Percentiles rank a stretch among this genome's conserved stretches.
Conservation (phyloP, 257 asterid genomes). For the Jaltomata sinuosa region DNA sequence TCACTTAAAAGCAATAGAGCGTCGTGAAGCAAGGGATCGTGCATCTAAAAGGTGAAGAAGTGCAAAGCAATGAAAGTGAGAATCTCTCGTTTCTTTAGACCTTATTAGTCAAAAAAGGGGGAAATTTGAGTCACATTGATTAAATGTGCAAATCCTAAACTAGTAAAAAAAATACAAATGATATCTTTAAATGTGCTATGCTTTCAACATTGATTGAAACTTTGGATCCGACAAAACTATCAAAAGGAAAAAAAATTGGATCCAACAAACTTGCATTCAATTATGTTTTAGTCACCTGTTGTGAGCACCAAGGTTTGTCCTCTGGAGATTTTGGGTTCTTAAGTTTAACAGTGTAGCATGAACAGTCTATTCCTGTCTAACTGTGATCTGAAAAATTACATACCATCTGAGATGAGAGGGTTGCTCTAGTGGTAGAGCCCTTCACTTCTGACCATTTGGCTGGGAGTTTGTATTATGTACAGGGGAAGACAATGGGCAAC, state of each 20-base stretch:
- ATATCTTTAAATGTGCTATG: not conserved
- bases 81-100: not conserved
- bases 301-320: not conserved
- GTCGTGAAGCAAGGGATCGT: not conserved
- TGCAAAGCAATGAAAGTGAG: not conserved
- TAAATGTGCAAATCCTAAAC: not conserved
- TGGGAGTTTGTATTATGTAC: too few species aligned
- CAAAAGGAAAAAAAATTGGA: not conserved
- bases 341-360: not conserved
- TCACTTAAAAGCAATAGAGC: not conserved
- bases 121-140: not conserved
- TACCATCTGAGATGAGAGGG: too few species aligned
- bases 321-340: not conserved
- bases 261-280: not conserved
- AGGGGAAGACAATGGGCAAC: too few species aligned
- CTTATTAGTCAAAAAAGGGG: too few species aligned
- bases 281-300: not conserved
- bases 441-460: too few species aligned
- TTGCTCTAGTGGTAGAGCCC: too few species aligned
- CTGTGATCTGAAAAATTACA: too few species aligned
- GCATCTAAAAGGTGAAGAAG: not conserved
- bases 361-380: too few species aligned
- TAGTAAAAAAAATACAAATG: not conserved
- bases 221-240: not conserved
- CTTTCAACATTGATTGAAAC: not conserved